Percentiles rank a stretch among this genome's conserved stretches.
phyloP scores from a whole-genome alignment of 2,329 filamentous ascomycete species.

The Diaporthe citri region DNA sequence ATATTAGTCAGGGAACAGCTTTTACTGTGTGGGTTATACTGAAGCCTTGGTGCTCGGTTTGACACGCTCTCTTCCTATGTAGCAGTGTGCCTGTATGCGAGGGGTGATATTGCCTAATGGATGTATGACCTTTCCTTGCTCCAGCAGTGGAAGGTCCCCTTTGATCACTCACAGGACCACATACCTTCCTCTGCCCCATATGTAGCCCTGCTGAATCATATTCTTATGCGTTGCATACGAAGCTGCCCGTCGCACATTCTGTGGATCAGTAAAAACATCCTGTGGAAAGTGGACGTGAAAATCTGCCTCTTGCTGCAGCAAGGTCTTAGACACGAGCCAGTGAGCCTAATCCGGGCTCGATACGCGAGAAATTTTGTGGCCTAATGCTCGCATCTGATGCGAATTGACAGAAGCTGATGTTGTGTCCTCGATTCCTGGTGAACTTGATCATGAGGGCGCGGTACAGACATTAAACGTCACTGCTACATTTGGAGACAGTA shows the following conservation, averaged over 20 bases:
- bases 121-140: not conserved
- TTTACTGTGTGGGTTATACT: not conserved
- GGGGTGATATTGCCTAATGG: not conserved
- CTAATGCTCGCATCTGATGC: not conserved
- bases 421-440: not conserved
- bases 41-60: not conserved
- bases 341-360: not conserved
- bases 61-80: not conserved
- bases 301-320: not conserved
- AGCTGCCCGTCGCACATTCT: not conserved
- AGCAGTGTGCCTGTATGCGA: not conserved
- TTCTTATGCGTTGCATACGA: not conserved
- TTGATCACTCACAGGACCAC: not conserved
- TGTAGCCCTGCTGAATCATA: not conserved
- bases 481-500: not conserved
- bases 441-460: not conserved
- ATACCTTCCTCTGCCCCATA: not conserved
- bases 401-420: not conserved
- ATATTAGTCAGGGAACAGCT: not conserved
- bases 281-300: not conserved
- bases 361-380: not conserved
- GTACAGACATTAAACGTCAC: not conserved
- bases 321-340: not conserved
- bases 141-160: not conserved
- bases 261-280: not conserved